phyloP scores from a whole-genome alignment of 2,329 filamentous ascomycete species.

The Epichloe baconii region DNA sequence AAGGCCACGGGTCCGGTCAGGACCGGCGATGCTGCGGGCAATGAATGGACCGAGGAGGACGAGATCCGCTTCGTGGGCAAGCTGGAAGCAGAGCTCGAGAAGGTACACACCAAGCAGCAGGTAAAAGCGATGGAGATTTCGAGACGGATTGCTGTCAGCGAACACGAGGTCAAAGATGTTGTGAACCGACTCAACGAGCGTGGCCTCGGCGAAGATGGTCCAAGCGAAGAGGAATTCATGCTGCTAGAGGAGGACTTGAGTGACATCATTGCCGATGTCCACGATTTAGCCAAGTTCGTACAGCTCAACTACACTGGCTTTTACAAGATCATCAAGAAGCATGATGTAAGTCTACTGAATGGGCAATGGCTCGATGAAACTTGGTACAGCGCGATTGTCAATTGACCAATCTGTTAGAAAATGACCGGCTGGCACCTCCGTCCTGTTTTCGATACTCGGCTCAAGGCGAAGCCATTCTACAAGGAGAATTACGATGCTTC shows the following conservation, averaged over 20 bases:
- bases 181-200: conserved; percentile 59
- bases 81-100: conserved; percentile 87
- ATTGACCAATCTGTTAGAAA: conserved; percentile 46
- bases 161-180: conserved; percentile 82
- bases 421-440: conserved; percentile 84
- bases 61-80: conserved; percentile 77
- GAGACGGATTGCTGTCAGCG: conserved; percentile 72
- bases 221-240: conserved; percentile 85
- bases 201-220: conserved; percentile 42
- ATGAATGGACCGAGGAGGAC: conserved; percentile 79
- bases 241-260: conserved; percentile 87
- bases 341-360: conserved; percentile 52
- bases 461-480: conserved; percentile 96
- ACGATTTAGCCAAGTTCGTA: conserved; percentile 95
- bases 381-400: neutral
- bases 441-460: conserved; percentile 86
- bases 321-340: conserved; percentile 99
- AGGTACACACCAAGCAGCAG: conserved; percentile 95
- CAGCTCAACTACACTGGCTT: conserved; percentile 98
- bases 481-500: conserved; percentile 97
- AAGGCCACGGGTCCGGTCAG: conserved; percentile 42
- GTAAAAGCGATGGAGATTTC: conserved; percentile 95
- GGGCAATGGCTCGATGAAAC: neutral
- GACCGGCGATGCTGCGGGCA: conserved; percentile 32
- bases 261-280: conserved; percentile 96